These are phyloP conservation scores for Sphagnum magellanicum DNA, from an alignment of 228 moss, liverwort and hornwort species.

Conservation along the genomic window DNA sequence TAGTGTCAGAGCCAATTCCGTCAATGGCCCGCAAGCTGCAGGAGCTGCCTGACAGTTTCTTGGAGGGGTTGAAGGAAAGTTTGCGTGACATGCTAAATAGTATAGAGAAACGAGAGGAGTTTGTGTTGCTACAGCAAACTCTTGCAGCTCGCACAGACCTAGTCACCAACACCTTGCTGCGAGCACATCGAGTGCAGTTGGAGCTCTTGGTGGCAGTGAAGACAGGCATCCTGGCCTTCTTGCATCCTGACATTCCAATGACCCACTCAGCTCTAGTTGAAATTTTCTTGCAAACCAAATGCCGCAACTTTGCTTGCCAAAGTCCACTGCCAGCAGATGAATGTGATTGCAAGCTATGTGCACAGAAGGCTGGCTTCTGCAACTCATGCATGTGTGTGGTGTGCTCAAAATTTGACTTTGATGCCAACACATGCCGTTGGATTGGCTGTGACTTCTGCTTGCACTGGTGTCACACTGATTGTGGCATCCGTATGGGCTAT, in stretches of 20 bases:
- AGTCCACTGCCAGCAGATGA: constrained; percentile 87
- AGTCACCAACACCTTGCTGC: constrained; percentile 56
- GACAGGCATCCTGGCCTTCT: constrained; percentile 85
- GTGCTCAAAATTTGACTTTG: constrained; percentile 95
- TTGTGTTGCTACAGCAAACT: constrained; percentile 74
- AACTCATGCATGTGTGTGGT: constrained; percentile 99
- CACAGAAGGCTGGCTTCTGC: constrained; percentile 84
- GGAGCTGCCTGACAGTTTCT: constrained; percentile 63
- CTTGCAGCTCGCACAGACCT: constrained; percentile 73
- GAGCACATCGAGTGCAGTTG: constrained; percentile 80
- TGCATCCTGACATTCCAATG: constrained; percentile 74
- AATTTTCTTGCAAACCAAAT: constrained; percentile 76
- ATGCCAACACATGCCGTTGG: constrained; percentile 96
- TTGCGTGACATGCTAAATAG: constrained; percentile 81
- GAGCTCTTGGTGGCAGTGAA: constrained; percentile 89
- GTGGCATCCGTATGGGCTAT: constrained; percentile 79
- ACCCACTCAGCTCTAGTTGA: constrained; percentile 72
- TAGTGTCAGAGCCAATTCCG: constrained; percentile 77
- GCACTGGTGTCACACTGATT: constrained; percentile 99
- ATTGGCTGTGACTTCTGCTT: constrained; percentile 99
- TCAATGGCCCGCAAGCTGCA: constrained; percentile 85
- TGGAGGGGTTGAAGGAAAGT: constrained; percentile 76
- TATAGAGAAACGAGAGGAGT: constrained; percentile 78
- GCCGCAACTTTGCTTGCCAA: constrained; percentile 81
- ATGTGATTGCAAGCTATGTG: constrained; percentile 93